A percentile compares a stretch with the other conserved stretches of the same genome.
phyloP scores from a whole-genome alignment of 2,329 filamentous ascomycete genomes.

The Lasiodiplodia gonubiensis region DNA sequence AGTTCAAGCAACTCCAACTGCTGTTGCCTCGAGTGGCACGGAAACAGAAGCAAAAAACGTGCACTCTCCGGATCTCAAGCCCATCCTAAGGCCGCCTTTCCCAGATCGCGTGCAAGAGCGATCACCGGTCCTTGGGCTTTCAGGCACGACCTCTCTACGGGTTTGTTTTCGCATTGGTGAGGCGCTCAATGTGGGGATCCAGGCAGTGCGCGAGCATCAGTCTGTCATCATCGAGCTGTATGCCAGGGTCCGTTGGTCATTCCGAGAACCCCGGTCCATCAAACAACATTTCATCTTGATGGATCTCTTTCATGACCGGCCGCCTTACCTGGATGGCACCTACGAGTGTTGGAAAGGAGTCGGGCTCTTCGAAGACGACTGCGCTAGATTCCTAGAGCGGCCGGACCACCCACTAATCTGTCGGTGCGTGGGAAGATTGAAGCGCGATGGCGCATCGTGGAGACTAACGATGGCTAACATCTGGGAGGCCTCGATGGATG shows the following conservation, averaged over 20 bases:
- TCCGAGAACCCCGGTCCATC: slow-evolving; percentile 53
- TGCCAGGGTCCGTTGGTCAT: slow-evolving; percentile 63
- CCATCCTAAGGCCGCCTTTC: slow-evolving; percentile 60
- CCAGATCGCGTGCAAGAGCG: slow-evolving; percentile 57
- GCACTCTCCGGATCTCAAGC: slow-evolving; percentile 35
- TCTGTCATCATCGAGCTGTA: slow-evolving; percentile 66
- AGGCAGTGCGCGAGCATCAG: slow-evolving; percentile 55
- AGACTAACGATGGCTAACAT: slow-evolving; percentile 56
- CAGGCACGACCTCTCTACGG: slow-evolving; percentile 55
- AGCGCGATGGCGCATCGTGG: slow-evolving; percentile 51
- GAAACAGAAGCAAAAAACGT: neutral
- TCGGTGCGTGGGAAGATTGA: slow-evolving; percentile 57
- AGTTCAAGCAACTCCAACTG: neutral
- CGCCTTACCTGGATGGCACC: slow-evolving; percentile 58
- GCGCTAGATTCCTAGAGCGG: slow-evolving; percentile 49
- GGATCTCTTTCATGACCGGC: slow-evolving; percentile 65
- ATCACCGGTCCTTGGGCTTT: slow-evolving; percentile 61
- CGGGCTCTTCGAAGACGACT: slow-evolving; percentile 51
- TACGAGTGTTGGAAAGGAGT: slow-evolving; percentile 56
- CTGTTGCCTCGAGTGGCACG: neutral
- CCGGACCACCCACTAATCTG: slow-evolving; percentile 48
- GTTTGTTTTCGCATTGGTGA: slow-evolving; percentile 70
- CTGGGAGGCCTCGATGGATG: slow-evolving; percentile 60
- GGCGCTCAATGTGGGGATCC: slow-evolving; percentile 58
- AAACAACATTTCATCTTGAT: slow-evolving; percentile 69